A percentile compares a stretch with the other conserved stretches of the same genome.
Conservation (phyloP, 768 basidiomycete genomes). For the Pulveroboletus frians region DNA sequence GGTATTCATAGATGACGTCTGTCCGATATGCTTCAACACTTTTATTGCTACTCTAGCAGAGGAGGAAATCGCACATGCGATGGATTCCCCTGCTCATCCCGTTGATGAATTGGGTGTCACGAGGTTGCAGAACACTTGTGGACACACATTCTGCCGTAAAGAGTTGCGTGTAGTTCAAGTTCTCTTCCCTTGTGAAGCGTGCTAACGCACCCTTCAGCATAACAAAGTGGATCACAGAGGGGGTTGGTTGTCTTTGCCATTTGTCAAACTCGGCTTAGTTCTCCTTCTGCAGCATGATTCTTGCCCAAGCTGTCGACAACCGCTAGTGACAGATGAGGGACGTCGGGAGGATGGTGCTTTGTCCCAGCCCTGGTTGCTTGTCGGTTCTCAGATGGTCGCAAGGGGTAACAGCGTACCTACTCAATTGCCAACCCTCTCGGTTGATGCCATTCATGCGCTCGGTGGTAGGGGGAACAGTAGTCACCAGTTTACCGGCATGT, state of each 20-base stretch:
- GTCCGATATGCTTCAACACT: conserved; percentile 71
- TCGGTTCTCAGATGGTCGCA: conserved; percentile 16
- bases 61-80: conserved; percentile 65
- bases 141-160: conserved; percentile 76
- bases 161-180: conserved; percentile 48
- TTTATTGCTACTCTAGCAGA: conserved; percentile 67
- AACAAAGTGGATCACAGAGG: conserved; percentile 55
- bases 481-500: conserved; percentile 49
- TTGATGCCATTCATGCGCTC: conserved; percentile 12
- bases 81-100: conserved; percentile 76
- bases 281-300: conserved; percentile 46
- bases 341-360: conserved; percentile 8
- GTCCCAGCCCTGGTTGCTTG: conserved; percentile 10
- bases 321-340: conserved; percentile 31
- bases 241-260: conserved; percentile 37
- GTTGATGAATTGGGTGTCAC: conserved; percentile 69
- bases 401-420: conserved; percentile 7
- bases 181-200: conserved; percentile 2
- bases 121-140: conserved; percentile 47
- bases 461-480: conserved; percentile 17
- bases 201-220: conserved; percentile 43
- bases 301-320: conserved; percentile 60
- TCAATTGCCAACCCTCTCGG: conserved; percentile 16
- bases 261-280: conserved; percentile 1
- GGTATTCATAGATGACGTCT: conserved; percentile 50